A percentile compares a stretch with the other conserved stretches of the same genome.
Conservation (phyloP, 176 grass and related monocot species). For the Saccharum spontaneum region DNA sequence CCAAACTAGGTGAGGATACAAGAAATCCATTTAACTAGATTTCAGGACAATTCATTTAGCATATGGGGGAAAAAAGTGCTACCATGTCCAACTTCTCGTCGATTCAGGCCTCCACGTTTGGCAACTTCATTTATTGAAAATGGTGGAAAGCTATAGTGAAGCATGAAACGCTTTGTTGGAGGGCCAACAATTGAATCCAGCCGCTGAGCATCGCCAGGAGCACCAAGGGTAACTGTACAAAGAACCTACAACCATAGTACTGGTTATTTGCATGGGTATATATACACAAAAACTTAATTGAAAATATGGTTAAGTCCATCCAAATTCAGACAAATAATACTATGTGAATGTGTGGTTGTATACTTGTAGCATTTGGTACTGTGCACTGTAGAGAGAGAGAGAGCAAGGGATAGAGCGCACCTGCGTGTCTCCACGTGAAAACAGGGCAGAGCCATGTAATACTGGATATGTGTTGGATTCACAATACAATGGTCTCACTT, state of each 20-base stretch:
- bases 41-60: constrained; percentile 5
- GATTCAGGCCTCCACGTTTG: constrained; percentile 85
- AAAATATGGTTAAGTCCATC: neutral
- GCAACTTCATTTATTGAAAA: constrained; percentile 97
- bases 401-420: constrained; percentile 25
- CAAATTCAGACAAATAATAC: neutral
- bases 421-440: constrained; percentile 93
- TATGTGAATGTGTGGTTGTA: neutral
- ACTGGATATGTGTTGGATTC: constrained; percentile 72
- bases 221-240: constrained; percentile 94
- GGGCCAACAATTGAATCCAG: constrained; percentile 96
- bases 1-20: neutral
- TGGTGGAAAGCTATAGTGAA: constrained; percentile 97
- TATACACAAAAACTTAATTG: constrained; percentile 11
- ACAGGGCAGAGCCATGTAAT: constrained; percentile 91
- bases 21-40: neutral
- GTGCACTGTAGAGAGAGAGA: neutral
- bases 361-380: neutral
- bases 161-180: constrained; percentile 97
- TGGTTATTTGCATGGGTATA: constrained; percentile 5
- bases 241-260: constrained; percentile 62
- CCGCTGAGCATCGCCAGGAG: constrained; percentile 90
- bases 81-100: constrained; percentile 98
- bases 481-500: constrained; percentile 91
- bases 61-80: constrained; percentile 25